A percentile compares a stretch with the other conserved stretches of the same genome.
Evolutionary conservation across 73 alveolate genomes (phyloP).

Genomic region (Loxodes magnus): DNA sequence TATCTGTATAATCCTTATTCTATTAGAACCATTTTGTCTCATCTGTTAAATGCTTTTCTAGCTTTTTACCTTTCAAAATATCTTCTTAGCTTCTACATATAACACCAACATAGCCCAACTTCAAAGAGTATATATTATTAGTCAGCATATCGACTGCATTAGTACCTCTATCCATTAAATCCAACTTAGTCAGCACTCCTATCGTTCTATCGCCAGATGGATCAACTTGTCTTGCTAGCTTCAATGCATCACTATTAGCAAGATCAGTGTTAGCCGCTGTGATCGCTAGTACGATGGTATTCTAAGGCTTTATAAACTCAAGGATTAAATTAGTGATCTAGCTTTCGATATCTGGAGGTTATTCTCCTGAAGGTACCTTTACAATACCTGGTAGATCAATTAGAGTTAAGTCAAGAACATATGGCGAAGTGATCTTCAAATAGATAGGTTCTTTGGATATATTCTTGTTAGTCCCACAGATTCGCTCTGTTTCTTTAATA

Average conservation of each 20-base stretch:
- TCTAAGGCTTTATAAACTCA: slow-evolving; percentile 56
- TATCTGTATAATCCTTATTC: slow-evolving; percentile 44
- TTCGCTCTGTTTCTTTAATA: slow-evolving; percentile 55
- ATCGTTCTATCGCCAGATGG: slow-evolving; percentile 81
- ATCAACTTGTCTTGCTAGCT: slow-evolving; percentile 88
- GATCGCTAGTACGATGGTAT: slow-evolving; percentile 82
- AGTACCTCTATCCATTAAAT: slow-evolving; percentile 82
- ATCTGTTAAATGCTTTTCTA: slow-evolving; percentile 47
- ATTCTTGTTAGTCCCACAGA: slow-evolving; percentile 59
- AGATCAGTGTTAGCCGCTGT: slow-evolving; percentile 86
- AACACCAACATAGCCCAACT: slow-evolving; percentile 94
- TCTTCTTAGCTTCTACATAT: slow-evolving; percentile 72
- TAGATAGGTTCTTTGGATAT: slow-evolving; percentile 56
- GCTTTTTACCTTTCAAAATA: slow-evolving; percentile 49
- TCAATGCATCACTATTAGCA: slow-evolving; percentile 87
- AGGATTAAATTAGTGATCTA: slow-evolving; percentile 52
- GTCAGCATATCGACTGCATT: slow-evolving; percentile 77
- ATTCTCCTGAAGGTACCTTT: slow-evolving; percentile 80
- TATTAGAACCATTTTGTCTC: slow-evolving; percentile 50
- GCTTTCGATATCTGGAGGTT: slow-evolving; percentile 82
- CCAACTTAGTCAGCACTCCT: slow-evolving; percentile 85
- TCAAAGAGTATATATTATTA: slow-evolving; percentile 75
- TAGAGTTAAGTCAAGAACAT: slow-evolving; percentile 83
- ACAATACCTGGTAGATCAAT: slow-evolving; percentile 97
- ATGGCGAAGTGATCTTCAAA: slow-evolving; percentile 65